These are phyloP conservation scores for Fusarium tjaetaba DNA, from an alignment of 2,329 filamentous ascomycete species.

Conservation along the genomic window DNA sequence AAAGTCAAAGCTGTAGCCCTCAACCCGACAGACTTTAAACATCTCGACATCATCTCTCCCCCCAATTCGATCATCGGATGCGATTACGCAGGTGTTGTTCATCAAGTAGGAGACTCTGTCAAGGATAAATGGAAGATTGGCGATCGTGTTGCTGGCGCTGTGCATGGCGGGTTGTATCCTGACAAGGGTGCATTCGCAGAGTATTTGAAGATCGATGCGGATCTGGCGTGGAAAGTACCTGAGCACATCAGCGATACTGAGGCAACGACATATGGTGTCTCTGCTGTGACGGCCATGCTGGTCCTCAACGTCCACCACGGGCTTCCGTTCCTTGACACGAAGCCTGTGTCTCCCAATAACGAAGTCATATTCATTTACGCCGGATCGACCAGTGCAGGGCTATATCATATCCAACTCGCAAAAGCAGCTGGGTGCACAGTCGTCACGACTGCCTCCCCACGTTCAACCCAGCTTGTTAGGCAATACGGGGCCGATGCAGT, in stretches of 20 bases:
- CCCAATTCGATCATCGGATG: background rate
- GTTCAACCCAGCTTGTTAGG: rapidly evolving
- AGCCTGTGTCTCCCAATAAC: background rate
- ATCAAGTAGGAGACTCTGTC: background rate
- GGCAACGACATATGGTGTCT: background rate
- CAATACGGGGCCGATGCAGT: background rate
- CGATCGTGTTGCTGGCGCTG: background rate
- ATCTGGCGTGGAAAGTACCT: background rate
- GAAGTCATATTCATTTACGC: background rate
- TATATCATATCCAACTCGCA: background rate
- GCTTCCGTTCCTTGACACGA: background rate
- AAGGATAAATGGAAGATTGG: background rate
- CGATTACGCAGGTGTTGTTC: background rate
- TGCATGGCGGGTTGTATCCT: background rate
- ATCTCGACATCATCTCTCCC: background rate
- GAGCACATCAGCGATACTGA: rapidly evolving
- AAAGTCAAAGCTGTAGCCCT: background rate
- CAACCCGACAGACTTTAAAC: background rate
- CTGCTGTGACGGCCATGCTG: background rate
- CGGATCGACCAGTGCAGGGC: background rate
- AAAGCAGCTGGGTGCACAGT: background rate
- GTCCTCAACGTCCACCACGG: background rate
- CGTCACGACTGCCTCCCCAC: rapidly evolving
- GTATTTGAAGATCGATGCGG: background rate
- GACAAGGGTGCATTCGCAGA: background rate